A percentile compares a stretch with the other conserved stretches of the same genome.
phyloP scores from a whole-genome alignment of 148 eudicot genomes.

The Fallopia convolvulus region DNA sequence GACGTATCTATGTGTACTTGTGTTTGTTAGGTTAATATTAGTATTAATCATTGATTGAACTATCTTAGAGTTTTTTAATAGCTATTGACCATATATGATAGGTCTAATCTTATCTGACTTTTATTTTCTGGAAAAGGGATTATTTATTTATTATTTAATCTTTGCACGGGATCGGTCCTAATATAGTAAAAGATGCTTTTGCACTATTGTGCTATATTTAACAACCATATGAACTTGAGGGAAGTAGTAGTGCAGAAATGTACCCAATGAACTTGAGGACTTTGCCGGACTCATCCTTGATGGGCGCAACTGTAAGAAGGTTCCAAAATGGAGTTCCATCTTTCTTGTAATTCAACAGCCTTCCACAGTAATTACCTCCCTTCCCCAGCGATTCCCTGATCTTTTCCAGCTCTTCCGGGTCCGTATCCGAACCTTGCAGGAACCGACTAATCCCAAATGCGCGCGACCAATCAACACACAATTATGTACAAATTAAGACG shows the following conservation, averaged over 20 bases:
- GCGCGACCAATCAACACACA: too few relatives aligned
- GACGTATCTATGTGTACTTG: too few relatives aligned
- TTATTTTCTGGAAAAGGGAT: too few relatives aligned
- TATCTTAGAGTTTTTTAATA: too few relatives aligned
- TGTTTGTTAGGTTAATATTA: too few relatives aligned
- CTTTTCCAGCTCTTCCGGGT: constrained; percentile 79
- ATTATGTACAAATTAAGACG: neutral
- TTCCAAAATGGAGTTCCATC: constrained; percentile 97
- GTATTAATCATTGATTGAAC: too few relatives aligned
- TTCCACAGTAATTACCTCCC: constrained; percentile 80
- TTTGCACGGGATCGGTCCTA: too few relatives aligned
- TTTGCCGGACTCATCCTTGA: constrained; percentile 82
- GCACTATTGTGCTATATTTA: too few relatives aligned
- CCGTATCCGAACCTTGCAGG: constrained; percentile 78
- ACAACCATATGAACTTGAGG: constrained; percentile 48
- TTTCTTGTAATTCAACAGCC: constrained; percentile 90
- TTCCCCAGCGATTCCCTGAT: constrained; percentile 60
- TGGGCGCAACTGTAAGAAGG: constrained; percentile 84
- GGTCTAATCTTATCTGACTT: too few relatives aligned
- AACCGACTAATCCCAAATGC: constrained; percentile 43
- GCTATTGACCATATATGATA: too few relatives aligned
- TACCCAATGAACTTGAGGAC: constrained; percentile 87
- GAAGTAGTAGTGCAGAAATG: constrained; percentile 6
- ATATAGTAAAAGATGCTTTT: too few relatives aligned
- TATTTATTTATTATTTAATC: too few relatives aligned